Percentiles rank a stretch among this genome's conserved stretches.
These are phyloP conservation scores for Populus davidiana DNA, from an alignment of 345 rosid species.

Conservation along the genomic window DNA sequence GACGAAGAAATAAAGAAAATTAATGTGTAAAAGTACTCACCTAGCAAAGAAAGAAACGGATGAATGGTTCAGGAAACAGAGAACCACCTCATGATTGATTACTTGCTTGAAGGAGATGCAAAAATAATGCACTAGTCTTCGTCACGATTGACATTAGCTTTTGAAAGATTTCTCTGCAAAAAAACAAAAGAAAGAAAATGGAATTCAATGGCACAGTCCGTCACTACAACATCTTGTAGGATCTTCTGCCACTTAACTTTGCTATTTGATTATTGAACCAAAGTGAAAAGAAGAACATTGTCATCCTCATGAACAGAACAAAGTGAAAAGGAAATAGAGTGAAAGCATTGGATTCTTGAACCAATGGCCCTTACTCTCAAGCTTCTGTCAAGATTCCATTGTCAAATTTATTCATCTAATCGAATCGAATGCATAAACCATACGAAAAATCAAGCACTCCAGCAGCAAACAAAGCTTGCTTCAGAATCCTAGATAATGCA, in stretches of 20 bases:
- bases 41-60: too few relatives aligned
- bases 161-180: neutral
- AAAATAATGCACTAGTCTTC: neutral
- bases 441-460: too few relatives aligned
- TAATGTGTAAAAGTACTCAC: too few relatives aligned
- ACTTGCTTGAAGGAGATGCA: neutral
- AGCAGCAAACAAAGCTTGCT: too few relatives aligned
- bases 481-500: too few relatives aligned
- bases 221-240: neutral
- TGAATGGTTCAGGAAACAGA: conserved; percentile 11
- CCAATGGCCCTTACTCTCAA: conserved; percentile 30
- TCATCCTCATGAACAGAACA: conserved; percentile 21
- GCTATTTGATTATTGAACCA: conserved; percentile 7
- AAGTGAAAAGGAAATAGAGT: conserved; percentile 16
- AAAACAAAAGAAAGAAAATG: neutral
- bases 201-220: neutral
- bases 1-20: too few relatives aligned
- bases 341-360: conserved; percentile 42
- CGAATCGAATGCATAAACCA: too few relatives aligned
- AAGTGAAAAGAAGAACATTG: conserved; percentile 1
- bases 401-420: neutral
- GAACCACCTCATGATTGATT: neutral
- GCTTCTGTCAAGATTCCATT: conserved; percentile 30
- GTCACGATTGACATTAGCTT: neutral
- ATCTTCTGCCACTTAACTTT: conserved; percentile 1